Evolutionary conservation across 1,284 basidiomycete genomes (phyloP).

Genomic region (Schizopora paradoxa): DNA sequence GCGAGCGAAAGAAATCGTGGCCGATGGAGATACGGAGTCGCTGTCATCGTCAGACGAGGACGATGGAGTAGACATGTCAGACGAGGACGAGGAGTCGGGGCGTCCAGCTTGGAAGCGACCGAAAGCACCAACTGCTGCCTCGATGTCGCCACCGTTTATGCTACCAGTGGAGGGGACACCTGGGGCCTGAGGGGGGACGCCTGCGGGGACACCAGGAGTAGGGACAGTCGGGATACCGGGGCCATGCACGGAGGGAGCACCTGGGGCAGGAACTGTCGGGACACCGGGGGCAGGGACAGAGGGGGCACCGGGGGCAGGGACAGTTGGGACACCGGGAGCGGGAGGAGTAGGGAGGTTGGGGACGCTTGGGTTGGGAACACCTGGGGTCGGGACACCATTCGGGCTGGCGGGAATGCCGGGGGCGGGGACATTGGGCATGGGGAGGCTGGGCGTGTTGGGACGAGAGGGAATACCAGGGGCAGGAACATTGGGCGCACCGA

Average conservation of each 20-base stretch:
- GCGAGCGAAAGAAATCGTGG: no score
- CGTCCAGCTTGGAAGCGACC: no score
- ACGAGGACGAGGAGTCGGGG: background rate
- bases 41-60: background rate
- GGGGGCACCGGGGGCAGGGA: background rate
- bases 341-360: background rate
- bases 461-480: background rate
- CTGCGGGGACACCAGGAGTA: background rate
- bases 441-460: background rate
- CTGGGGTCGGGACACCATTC: background rate
- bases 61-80: background rate
- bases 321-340: background rate
- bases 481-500: background rate
- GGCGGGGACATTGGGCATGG: background rate
- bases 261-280: background rate
- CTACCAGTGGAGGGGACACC: background rate
- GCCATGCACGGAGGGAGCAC: background rate
- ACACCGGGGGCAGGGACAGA: background rate
- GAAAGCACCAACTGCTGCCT: background rate
- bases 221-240: background rate
- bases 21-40: background rate
- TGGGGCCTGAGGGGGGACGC: background rate
- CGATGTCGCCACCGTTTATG: background rate
- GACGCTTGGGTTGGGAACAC: background rate
- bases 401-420: background rate